These are phyloP conservation scores for Fusarium concolor DNA, from an alignment of 2,329 filamentous ascomycete species.

Conservation along the genomic window DNA sequence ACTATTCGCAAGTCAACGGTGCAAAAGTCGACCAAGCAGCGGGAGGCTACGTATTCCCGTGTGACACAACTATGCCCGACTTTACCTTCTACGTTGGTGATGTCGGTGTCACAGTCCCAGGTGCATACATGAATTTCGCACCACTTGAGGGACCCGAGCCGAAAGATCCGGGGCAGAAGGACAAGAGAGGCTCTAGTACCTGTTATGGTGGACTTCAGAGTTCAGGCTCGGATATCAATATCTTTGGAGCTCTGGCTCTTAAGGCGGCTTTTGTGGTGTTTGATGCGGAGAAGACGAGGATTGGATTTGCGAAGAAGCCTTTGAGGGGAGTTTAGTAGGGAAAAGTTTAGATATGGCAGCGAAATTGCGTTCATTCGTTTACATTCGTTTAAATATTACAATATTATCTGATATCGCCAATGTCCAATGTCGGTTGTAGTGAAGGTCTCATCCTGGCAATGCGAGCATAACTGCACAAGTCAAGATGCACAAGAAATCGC, in stretches of 20 bases:
- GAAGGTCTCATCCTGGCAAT: not conserved
- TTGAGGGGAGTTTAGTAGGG: not conserved
- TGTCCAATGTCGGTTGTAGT: no score
- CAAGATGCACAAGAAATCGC: constrained; percentile 9
- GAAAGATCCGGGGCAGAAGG: not conserved
- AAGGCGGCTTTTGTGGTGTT: constrained; percentile 71
- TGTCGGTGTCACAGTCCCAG: constrained; percentile 68
- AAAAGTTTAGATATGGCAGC: not conserved
- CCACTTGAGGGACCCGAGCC: constrained; percentile 46
- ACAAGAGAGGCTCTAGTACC: not conserved
- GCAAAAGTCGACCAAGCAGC: constrained; percentile 54
- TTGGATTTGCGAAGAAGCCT: constrained; percentile 42
- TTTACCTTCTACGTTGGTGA: constrained; percentile 67
- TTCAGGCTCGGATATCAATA: constrained; percentile 58
- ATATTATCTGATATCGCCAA: not conserved
- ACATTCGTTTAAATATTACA: no score
- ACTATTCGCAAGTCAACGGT: constrained; percentile 60
- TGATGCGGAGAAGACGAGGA: constrained; percentile 51
- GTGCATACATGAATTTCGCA: constrained; percentile 65
- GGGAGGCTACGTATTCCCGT: constrained; percentile 62
- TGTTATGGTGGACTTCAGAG: constrained; percentile 80
- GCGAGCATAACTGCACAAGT: not conserved
- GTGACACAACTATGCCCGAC: constrained; percentile 58
- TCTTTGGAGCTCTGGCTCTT: constrained; percentile 72
- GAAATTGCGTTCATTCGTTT: not conserved